phyloP scores from a whole-genome alignment of 2,329 filamentous ascomycete species.

The Neopestalotiopsis clavispora region DNA sequence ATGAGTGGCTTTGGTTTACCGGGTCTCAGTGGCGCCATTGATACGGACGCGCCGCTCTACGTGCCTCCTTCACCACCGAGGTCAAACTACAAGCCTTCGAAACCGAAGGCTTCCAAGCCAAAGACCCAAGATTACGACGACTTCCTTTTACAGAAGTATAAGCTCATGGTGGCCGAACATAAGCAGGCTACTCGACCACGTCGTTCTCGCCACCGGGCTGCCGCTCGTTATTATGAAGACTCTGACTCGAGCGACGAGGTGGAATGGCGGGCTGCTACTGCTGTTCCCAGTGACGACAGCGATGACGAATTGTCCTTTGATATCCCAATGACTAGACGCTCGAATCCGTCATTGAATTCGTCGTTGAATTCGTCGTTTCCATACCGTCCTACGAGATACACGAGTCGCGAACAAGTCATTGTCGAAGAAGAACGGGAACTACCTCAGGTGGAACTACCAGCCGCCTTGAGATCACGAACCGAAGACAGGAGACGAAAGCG shows the following conservation, averaged over 20 bases:
- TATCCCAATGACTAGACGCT: slow-evolving; percentile 17
- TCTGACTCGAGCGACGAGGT: slow-evolving; percentile 15
- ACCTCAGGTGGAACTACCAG: slow-evolving; percentile 7
- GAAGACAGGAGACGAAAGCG: slow-evolving; percentile 16
- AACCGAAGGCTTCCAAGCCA: not conserved
- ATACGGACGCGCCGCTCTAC: slow-evolving; percentile 9
- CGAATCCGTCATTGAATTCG: not conserved
- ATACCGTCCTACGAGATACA: slow-evolving; percentile 4
- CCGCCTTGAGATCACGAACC: slow-evolving; percentile 10
- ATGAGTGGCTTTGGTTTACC: slow-evolving; percentile 18
- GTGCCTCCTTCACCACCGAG: not conserved
- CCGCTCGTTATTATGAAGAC: slow-evolving; percentile 1
- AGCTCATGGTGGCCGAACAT: not conserved
- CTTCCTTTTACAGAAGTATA: not conserved
- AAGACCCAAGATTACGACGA: not conserved
- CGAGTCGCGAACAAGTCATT: slow-evolving; percentile 15
- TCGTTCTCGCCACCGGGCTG: not conserved
- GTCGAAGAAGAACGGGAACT: slow-evolving; percentile 13
- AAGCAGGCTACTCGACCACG: slow-evolving; percentile 2
- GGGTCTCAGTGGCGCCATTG: slow-evolving; percentile 14
- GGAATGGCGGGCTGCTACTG: too few relatives aligned
- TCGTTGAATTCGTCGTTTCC: not conserved
- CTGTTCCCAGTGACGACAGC: not conserved
- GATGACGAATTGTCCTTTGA: slow-evolving; percentile 21
- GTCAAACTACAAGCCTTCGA: not conserved